phyloP scores from a whole-genome alignment of 139 green algal genomes.

The Auxenochlorella pyrenoidosa region DNA sequence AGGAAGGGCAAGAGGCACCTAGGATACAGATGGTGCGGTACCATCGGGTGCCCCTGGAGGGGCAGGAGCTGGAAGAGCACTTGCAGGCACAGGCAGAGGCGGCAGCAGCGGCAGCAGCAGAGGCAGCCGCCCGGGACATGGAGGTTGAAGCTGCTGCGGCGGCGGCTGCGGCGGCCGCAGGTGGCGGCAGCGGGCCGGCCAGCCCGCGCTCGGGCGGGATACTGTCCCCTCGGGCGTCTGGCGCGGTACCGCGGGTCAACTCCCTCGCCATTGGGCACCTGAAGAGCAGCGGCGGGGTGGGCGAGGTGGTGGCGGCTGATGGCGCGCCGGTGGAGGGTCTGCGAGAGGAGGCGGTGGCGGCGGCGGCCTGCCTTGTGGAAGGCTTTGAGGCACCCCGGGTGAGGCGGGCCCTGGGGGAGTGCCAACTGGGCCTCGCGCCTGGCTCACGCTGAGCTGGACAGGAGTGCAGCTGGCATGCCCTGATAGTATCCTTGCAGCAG shows the following conservation, averaged over 20 bases:
- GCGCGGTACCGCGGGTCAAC: not conserved
- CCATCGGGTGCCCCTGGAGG: constrained; percentile 76
- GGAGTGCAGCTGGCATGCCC: too few relatives aligned
- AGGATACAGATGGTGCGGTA: constrained; percentile 61
- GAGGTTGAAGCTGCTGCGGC: constrained; percentile 3
- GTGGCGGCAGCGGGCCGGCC: not conserved
- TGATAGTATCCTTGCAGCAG: too few relatives aligned
- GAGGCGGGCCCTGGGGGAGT: not conserved
- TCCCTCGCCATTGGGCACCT: constrained; percentile 31
- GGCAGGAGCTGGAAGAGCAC: constrained; percentile 77
- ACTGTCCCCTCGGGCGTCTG: not conserved
- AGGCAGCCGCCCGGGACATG: not conserved
- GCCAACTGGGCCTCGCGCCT: too few relatives aligned
- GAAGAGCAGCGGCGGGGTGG: not conserved
- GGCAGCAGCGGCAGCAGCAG: constrained; percentile 26
- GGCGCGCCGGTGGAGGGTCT: constrained; percentile 26
- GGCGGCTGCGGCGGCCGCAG: not conserved
- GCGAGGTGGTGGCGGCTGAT: constrained; percentile 7
- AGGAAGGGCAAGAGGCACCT: not conserved
- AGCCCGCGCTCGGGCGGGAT: not conserved
- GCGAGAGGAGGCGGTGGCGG: constrained; percentile 5
- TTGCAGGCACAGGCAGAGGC: constrained; percentile 37
- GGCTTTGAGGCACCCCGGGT: constrained; percentile 80
- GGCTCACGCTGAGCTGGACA: too few relatives aligned
- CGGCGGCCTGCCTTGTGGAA: constrained; percentile 71